Evolutionary conservation across 768 basidiomycete genomes (phyloP), one percentile per base, ranked within the genome.

Genomic region (Filobasidium floriforme): DNA sequence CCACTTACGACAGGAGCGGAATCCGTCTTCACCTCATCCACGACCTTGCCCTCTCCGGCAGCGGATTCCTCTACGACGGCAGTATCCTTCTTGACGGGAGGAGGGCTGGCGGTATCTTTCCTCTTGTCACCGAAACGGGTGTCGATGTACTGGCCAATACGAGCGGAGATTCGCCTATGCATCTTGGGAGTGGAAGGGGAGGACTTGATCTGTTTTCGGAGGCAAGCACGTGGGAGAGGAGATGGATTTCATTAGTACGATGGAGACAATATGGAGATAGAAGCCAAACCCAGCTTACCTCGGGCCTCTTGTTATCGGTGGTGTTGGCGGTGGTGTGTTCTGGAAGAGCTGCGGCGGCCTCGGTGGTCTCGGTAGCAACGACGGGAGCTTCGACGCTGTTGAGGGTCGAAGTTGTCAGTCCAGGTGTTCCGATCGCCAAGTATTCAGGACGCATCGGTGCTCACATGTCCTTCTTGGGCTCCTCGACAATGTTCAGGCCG

Each of bases 131-230:
- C 26, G 37, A 64, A 64, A 32, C 40, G 29, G 60, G 29, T 29
- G 43, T 66, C 65, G 49, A 66, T 61, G 40, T 44, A 66, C 28
- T 66, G 65, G 49, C 65, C 65, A 46, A 66, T 66, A 37, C 65
- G 65, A 11, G 65, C 65, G 41, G 65, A 66, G 60, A 66, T 61
- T 19, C 65, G 59, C 22, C 65, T 54, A 32, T 66, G 60, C 44
- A 61, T 61, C 65, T 61, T 66, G 46, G 65, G 65, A 46, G 60
- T 14, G 59, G 65, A 66, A 28, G 32, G 43, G 24, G 63, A 65
- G 11, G 43, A 43, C 51, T 63, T 51, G 62, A n/a, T 63, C 22
- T 43, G 26, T 46, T n/a, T n/a, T n/a, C 22, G 10, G 28, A 43
- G 40, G 26, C 22, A 43, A 57, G 26, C 54, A 28, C 22, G 24